Conservation (phyloP, 306 rosid species). For the Pachyrhizus erosus region DNA sequence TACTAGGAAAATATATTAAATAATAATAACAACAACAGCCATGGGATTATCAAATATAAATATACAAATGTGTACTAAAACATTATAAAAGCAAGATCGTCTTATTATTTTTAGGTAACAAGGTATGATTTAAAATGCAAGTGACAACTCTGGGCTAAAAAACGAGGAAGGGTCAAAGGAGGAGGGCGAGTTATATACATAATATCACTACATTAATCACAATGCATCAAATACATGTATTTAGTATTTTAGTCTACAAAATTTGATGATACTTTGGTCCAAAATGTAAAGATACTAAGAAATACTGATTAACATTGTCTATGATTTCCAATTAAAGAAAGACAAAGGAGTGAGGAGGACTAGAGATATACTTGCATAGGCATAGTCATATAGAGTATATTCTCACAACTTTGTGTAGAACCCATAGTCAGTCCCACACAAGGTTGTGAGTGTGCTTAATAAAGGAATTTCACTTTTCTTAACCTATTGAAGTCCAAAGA, state of each 20-base stretch:
- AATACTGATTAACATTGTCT: not conserved
- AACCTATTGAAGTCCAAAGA: slow-evolving; percentile 24
- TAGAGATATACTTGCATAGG: slow-evolving; percentile 2
- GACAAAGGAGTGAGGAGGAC: slow-evolving; percentile 12
- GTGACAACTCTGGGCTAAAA: no score
- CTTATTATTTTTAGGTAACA: no score
- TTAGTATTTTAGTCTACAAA: not conserved
- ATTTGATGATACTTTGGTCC: slow-evolving; percentile 21
- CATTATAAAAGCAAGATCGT: no score
- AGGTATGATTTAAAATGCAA: not conserved
- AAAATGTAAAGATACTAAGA: slow-evolving; percentile 29
- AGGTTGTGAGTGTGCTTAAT: slow-evolving; percentile 8
- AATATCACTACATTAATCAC: no score
- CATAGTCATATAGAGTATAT: slow-evolving; percentile 3
- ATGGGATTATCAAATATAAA: no score
- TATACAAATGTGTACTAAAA: no score
- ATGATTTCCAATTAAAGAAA: slow-evolving; percentile 12
- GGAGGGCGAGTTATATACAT: no score
- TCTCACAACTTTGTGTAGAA: slow-evolving; percentile 21
- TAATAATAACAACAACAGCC: no score
- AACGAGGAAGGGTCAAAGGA: no score
- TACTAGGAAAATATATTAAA: no score
- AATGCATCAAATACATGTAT: not conserved
- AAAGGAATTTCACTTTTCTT: slow-evolving; percentile 22
- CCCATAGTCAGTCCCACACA: not conserved